Conservation (phyloP, 805 yeast genomes). For the Barnettozyma wickerhamii region DNA sequence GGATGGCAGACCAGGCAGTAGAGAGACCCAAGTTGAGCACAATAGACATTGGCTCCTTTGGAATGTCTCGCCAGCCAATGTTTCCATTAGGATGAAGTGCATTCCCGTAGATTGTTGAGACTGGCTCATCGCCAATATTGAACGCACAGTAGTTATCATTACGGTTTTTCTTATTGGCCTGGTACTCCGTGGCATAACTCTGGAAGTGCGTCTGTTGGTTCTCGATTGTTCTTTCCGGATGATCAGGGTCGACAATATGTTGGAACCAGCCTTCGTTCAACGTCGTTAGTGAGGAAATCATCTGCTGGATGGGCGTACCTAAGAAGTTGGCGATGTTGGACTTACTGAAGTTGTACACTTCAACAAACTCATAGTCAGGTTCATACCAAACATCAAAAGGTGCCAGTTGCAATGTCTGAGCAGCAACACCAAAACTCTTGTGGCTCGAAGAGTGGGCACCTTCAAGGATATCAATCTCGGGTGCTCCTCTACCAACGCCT, state of each 20-base stretch:
- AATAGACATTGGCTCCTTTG: slow-evolving; percentile 92
- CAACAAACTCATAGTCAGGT: slow-evolving; percentile 82
- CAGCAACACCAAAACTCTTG: slow-evolving; percentile 49
- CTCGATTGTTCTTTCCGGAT: slow-evolving; percentile 15
- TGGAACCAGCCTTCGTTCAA: slow-evolving; percentile 84
- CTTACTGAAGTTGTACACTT: slow-evolving; percentile 60
- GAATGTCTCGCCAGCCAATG: slow-evolving; percentile 72
- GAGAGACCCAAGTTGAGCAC: slow-evolving; percentile 87
- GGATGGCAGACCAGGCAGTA: slow-evolving; percentile 89
- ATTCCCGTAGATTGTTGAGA: slow-evolving; percentile 65
- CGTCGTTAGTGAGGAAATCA: slow-evolving; percentile 77
- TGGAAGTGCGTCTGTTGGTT: slow-evolving; percentile 52
- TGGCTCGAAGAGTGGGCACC: slow-evolving; percentile 53
- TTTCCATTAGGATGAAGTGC: slow-evolving; percentile 91
- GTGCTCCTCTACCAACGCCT: slow-evolving; percentile 91
- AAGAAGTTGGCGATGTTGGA: slow-evolving; percentile 83
- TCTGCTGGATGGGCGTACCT: slow-evolving; percentile 95
- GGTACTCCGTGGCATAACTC: slow-evolving; percentile 70
- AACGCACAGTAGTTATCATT: slow-evolving; percentile 74
- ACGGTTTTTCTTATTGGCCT: slow-evolving; percentile 46
- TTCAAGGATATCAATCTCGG: slow-evolving; percentile 91
- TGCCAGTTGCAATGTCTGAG: slow-evolving; percentile 90
- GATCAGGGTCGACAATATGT: slow-evolving; percentile 35
- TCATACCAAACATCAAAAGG: slow-evolving; percentile 93
- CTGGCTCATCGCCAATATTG: slow-evolving; percentile 80